A percentile compares a stretch with the other conserved stretches of the same genome.
Evolutionary conservation across 495 filamentous ascomycete genomes (phyloP).

Genomic region (Talaromyces adpressus): DNA sequence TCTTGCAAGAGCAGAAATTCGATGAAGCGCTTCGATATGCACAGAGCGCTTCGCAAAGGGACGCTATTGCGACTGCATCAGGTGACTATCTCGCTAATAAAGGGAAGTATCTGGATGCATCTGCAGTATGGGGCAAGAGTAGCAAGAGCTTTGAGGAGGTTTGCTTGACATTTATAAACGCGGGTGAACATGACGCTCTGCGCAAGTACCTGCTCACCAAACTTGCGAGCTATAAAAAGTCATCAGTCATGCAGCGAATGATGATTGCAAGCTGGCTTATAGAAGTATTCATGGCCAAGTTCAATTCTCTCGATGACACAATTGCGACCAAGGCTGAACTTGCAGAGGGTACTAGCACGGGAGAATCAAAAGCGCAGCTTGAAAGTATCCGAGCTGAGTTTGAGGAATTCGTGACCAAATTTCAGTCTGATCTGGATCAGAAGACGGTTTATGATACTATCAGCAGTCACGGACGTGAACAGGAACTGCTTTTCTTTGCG

Average conservation of each 20-base stretch:
- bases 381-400: conserved; percentile 64
- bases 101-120: conserved; percentile 77
- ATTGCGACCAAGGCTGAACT: conserved; percentile 86
- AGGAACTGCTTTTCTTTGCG: conserved; percentile 86
- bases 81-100: conserved; percentile 80
- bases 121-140: conserved; percentile 84
- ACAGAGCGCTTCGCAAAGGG: conserved; percentile 62
- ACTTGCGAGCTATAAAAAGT: conserved; percentile 73
- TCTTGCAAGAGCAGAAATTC: conserved; percentile 77
- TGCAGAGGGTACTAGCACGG: conserved; percentile 58
- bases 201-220: conserved; percentile 86
- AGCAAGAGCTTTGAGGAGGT: conserved; percentile 97
- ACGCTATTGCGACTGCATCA: conserved; percentile 81
- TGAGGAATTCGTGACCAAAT: conserved; percentile 75
- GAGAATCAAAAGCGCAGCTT: conserved; percentile 68
- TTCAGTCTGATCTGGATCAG: conserved; percentile 78
- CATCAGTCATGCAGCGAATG: conserved; percentile 79
- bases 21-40: conserved; percentile 82
- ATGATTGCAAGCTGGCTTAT: conserved; percentile 96
- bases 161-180: conserved; percentile 81
- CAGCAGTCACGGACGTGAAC: conserved; percentile 87
- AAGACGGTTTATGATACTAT: conserved; percentile 95
- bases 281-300: conserved; percentile 94
- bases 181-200: conserved; percentile 82
- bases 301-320: conserved; percentile 90